Evolutionary conservation across 495 filamentous ascomycete species (phyloP).

Genomic region (Penicillium chermesinum): DNA sequence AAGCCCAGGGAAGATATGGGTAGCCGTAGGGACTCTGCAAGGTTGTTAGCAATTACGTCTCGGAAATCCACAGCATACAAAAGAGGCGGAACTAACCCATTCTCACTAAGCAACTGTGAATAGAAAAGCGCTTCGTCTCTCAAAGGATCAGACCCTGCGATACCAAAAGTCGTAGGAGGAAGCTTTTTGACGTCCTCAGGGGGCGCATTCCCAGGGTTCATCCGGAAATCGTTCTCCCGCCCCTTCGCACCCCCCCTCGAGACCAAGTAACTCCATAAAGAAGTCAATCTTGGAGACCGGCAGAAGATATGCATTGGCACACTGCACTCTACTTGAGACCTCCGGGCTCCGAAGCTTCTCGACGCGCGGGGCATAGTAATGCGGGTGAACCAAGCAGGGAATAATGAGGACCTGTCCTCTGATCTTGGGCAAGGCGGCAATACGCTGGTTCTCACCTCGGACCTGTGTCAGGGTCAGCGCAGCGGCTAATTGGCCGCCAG

Average conservation of each 20-base stretch:
- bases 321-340: slow-evolving; percentile 36
- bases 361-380: slow-evolving; percentile 31
- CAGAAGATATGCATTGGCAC: slow-evolving; percentile 36
- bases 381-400: slow-evolving; percentile 28
- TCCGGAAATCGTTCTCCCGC: slow-evolving; percentile 21
- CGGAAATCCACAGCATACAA: not conserved
- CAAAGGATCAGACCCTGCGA: slow-evolving; percentile 43
- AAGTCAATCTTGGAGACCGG: slow-evolving; percentile 25
- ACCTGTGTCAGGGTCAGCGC: slow-evolving; percentile 31
- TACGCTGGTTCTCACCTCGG: slow-evolving; percentile 14
- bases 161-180: slow-evolving; percentile 40
- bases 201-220: slow-evolving; percentile 38
- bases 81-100: slow-evolving; percentile 35
- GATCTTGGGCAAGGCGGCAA: slow-evolving; percentile 27
- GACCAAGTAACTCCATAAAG: slow-evolving; percentile 29
- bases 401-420: slow-evolving; percentile 43
- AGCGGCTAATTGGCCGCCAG: slow-evolving; percentile 42
- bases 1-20: slow-evolving; percentile 40
- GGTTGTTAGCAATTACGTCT: not conserved
- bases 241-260: slow-evolving; percentile 9
- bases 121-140: slow-evolving; percentile 44
- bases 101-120: slow-evolving; percentile 38
- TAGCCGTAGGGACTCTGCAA: slow-evolving; percentile 36
- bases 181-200: slow-evolving; percentile 35
- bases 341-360: slow-evolving; percentile 29